Conservation (phyloP, 2,329 filamentous ascomycete species). For the Paraphoma sp. region DNA sequence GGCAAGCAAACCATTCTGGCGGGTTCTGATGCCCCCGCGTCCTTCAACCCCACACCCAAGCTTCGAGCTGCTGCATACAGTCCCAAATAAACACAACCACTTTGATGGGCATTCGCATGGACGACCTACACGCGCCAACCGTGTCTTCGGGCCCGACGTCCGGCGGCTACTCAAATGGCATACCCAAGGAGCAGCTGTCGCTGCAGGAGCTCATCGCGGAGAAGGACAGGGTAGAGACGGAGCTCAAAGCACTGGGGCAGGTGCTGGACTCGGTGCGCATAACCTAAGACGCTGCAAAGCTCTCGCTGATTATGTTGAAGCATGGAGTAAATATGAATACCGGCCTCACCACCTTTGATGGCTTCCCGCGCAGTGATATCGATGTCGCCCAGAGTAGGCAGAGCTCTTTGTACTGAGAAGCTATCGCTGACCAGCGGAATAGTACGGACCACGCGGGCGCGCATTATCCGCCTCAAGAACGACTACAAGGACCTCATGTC, state of each 20-base stretch:
- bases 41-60: conserved; percentile 10
- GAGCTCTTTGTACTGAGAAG: not conserved
- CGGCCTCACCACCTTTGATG: conserved; percentile 82
- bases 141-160: conserved; percentile 78
- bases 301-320: conserved; percentile 56
- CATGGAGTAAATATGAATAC: conserved; percentile 95
- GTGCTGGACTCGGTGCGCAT: conserved; percentile 83
- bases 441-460: conserved; percentile 92
- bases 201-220: conserved; percentile 81
- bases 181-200: conserved; percentile 67
- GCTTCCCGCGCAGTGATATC: conserved; percentile 90
- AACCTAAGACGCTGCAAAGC: not conserved
- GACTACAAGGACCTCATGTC: conserved; percentile 92
- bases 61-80: not conserved
- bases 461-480: conserved; percentile 88
- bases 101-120: conserved; percentile 65
- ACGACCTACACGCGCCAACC: conserved; percentile 72
- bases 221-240: conserved; percentile 84
- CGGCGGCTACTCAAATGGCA: conserved; percentile 65
- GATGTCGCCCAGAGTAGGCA: conserved; percentile 88
- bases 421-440: conserved; percentile 24
- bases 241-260: conserved; percentile 81
- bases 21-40: conserved; percentile 20
- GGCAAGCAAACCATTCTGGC: conserved; percentile 2
- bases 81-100: conserved; percentile 1